Percentiles rank a stretch among this genome's conserved stretches.
Conservation (phyloP, 768 basidiomycete genomes). For the Suillus subalutaceus region DNA sequence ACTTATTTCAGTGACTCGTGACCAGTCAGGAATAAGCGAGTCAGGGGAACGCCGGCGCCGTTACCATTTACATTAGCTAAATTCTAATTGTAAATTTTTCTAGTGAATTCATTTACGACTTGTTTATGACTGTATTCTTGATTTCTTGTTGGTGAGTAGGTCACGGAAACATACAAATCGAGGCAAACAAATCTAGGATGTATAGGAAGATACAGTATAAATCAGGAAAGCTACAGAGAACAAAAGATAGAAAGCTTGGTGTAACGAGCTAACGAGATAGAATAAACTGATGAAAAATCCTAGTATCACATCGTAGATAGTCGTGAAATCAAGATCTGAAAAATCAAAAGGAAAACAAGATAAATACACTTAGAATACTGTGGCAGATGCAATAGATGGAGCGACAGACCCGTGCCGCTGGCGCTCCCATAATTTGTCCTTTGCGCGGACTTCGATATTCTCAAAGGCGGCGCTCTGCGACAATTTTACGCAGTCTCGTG, state of each 20-base stretch:
- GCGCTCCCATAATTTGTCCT: constrained; percentile 84
- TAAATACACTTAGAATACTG: constrained; percentile 37
- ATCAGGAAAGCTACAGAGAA: constrained; percentile 3
- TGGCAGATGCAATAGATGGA: constrained; percentile 49
- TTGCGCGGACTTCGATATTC: constrained; percentile 83
- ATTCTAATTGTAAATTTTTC: no score
- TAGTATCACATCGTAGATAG: constrained; percentile 5
- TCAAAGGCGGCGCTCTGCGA: constrained; percentile 75
- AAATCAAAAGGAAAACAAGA: neutral
- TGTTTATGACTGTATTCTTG: neutral
- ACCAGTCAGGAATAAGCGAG: no score
- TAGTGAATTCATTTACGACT: no score
- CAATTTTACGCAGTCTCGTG: constrained; percentile 87
- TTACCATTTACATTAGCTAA: no score
- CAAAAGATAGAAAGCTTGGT: neutral
- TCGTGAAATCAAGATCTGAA: constrained; percentile 1
- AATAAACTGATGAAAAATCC: constrained; percentile 19
- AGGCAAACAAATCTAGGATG: neutral
- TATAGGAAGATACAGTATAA: constrained; percentile 10
- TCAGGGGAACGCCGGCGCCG: no score
- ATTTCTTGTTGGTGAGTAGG: neutral
- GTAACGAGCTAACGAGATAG: constrained; percentile 10
- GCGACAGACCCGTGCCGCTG: constrained; percentile 48
- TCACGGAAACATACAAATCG: neutral
- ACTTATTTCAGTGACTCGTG: no score